Evolutionary conservation across 2,329 filamentous ascomycete species (phyloP).

Genomic region (Fusarium bulbicola): DNA sequence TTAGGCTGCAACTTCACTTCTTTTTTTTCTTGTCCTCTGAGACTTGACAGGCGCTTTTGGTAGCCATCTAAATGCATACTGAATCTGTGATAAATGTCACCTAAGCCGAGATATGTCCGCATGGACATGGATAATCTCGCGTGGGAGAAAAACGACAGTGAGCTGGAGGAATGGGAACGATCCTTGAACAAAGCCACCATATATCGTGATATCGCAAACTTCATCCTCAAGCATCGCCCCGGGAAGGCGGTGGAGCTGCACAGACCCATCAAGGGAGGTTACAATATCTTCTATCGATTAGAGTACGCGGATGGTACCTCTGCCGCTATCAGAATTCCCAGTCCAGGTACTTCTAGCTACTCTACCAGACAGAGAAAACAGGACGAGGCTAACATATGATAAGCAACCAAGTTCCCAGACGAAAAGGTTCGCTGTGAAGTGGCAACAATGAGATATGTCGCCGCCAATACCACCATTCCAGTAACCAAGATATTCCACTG

Average conservation of each 20-base stretch:
- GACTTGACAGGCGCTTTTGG: background rate
- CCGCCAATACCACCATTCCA: background rate
- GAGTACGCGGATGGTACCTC: background rate
- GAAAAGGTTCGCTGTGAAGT: background rate
- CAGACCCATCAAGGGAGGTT: background rate
- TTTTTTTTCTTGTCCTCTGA: background rate
- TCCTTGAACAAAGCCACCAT: background rate
- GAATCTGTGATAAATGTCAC: background rate
- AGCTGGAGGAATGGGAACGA: background rate
- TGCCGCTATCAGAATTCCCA: background rate
- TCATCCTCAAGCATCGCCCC: fast-evolving
- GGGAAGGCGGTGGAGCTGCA: background rate
- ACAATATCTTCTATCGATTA: background rate
- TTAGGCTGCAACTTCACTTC: background rate
- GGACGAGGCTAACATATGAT: fast-evolving
- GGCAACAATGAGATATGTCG: background rate
- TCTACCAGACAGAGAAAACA: fast-evolving
- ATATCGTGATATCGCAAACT: background rate
- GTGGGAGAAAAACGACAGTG: background rate
- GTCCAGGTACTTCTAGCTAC: background rate
- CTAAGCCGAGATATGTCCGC: background rate
- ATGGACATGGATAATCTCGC: background rate
- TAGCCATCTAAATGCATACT: fast-evolving
- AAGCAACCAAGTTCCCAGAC: background rate
- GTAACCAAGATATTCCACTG: background rate